Conservation (phyloP, 108 stramenopile species). For the Nannochloropsis salina region DNA sequence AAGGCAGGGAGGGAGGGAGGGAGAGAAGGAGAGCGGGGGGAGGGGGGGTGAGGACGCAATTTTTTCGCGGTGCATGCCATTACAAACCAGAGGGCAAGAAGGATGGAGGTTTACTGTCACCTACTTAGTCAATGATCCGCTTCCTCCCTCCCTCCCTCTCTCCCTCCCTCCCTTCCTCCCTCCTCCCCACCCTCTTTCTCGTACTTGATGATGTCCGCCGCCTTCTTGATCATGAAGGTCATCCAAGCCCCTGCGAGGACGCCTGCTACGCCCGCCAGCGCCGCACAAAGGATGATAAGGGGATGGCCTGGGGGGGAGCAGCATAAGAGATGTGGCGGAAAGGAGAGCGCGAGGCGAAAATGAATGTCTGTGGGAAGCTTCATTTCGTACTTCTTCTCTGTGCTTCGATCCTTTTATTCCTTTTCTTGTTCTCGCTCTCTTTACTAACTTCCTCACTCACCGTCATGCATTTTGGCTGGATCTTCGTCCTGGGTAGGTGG, state of each 20-base stretch:
- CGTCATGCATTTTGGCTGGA: slow-evolving; percentile 5
- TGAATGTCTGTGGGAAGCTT: not conserved
- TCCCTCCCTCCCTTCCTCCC: not conserved
- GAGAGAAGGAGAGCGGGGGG: no score
- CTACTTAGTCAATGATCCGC: not conserved
- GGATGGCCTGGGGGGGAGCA: not conserved
- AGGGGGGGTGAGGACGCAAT: no score
- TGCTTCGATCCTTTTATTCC: not conserved
- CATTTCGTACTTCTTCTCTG: no score
- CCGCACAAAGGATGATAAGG: not conserved
- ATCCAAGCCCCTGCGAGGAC: not conserved
- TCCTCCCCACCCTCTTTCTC: not conserved
- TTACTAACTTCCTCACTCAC: not conserved
- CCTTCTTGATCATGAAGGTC: not conserved
- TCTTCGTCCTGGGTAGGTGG: not conserved
- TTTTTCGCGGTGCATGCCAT: no score
- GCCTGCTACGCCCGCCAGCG: not conserved
- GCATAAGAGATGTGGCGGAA: not conserved
- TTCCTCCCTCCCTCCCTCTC: not conserved
- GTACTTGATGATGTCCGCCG: no score
- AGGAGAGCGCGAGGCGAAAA: not conserved
- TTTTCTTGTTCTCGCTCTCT: not conserved
- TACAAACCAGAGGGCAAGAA: no score
- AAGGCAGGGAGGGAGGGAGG: no score
- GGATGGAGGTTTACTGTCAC: no score